Conservation (phyloP, 176 grass and related monocot genomes). For the Zea mays region Zm-B73-REFERENCE-NAM-5.0 NC_050097.1:17266501-17267000, state of each 20-base stretch:
- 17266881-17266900: constrained; percentile 26
- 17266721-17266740: constrained; percentile 11
- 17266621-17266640: constrained; percentile 28
- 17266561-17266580: constrained; percentile 39
- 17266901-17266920: constrained; percentile 22
- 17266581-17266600: neutral
- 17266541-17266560: constrained; percentile 34
- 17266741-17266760: neutral
- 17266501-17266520: constrained; percentile 37
- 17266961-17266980: neutral
- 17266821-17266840: neutral
- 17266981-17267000: neutral
- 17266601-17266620: constrained; percentile 11
- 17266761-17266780: constrained; percentile 29
- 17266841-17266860: constrained; percentile 26
- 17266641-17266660: constrained; percentile 33
- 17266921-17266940: neutral
- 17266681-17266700: constrained; percentile 15
- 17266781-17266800: constrained; percentile 33
- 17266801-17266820: neutral
- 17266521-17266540: constrained; percentile 11
- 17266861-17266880: constrained; percentile 21
- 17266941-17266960: constrained; percentile 30
- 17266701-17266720: no score
- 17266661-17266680: constrained; percentile 28